Evolutionary conservation across 179 eudicot species (phyloP), one percentile per base, ranked within the genome.

Genomic region (Dionaea muscipula): DNA sequence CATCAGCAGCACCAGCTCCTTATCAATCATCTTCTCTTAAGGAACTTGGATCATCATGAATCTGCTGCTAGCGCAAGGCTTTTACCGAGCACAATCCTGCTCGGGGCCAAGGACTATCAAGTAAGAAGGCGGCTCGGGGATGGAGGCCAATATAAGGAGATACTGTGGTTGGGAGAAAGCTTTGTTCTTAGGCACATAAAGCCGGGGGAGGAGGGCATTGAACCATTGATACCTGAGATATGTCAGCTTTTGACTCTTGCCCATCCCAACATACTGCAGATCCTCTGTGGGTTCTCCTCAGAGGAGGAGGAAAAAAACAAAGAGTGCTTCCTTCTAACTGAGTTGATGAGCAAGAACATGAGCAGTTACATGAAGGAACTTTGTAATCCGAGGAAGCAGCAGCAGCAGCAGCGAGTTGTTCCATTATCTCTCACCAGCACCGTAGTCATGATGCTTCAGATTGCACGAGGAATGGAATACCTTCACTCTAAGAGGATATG

Each of bases 381-480:
- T n/a, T 68, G 51, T 47, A 70, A 68, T 12, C 75, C 77, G 2
- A 84, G 68, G 67, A 86, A 78, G 51, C 68, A 66, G n/a, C n/a
- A n/a, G n/a, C n/a, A n/a, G n/a, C n/a, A n/a, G n/a, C n/a, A n/a
- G n/a, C n/a, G n/a, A n/a, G n/a, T n/a, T 25, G 36, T 73, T 24
- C 78, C 84, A 14, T 71, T 81, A 40, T 52, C 89, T 52, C 66
- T 76, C 53, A 71, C 77, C 15, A 75, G 64, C 44, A 84, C 78
- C 2, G 71, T 86, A 20, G 94, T 84, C 64, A 65, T 81, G 35
- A 79, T 86, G 86, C 84, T 84, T 55, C 95, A 86, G 73, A 77
- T 84, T 49, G 88, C 94, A 28, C 68, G 95, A 78, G 95, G 94
- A 19, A 77, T 86, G 89, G 95, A 86, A 46, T 86, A 86, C 65